phyloP scores from a whole-genome alignment of 805 yeast species.

The Metschnikowia picachoensis region DNA sequence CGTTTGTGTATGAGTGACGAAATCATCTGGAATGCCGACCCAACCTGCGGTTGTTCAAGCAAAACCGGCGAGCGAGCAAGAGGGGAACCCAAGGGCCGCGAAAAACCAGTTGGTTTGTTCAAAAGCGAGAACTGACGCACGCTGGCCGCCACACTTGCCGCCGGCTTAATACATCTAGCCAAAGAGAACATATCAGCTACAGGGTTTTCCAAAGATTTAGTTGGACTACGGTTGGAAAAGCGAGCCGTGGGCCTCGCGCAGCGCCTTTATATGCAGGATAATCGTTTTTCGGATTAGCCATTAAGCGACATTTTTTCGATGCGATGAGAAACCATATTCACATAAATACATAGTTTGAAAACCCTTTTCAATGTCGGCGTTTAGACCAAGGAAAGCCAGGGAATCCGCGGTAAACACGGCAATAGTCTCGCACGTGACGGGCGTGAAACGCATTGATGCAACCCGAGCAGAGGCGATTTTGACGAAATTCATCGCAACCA shows the following conservation, averaged over 20 bases:
- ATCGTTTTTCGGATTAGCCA: too few relatives aligned
- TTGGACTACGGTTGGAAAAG: neutral
- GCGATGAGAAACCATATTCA: neutral
- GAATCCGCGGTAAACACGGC: constrained; percentile 48
- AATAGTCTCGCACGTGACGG: constrained; percentile 34
- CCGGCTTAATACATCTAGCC: neutral
- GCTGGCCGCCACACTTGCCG: neutral
- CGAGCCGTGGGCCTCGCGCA: neutral
- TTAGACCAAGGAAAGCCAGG: constrained; percentile 39
- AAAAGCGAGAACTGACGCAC: constrained; percentile 15
- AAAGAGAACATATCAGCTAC: constrained; percentile 1
- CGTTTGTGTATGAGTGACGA: constrained; percentile 49
- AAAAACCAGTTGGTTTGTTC: constrained; percentile 5
- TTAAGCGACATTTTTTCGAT: neutral
- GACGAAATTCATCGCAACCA: constrained; percentile 39
- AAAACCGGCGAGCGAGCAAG: constrained; percentile 2
- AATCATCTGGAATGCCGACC: constrained; percentile 22
- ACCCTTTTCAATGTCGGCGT: constrained; percentile 14
- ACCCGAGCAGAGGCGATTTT: constrained; percentile 45
- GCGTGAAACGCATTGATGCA: constrained; percentile 28
- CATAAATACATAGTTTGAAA: neutral
- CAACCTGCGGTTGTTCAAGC: constrained; percentile 9
- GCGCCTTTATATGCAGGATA: too few relatives aligned
- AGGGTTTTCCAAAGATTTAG: neutral
- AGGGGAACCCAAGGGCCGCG: constrained; percentile 2